Percentiles rank a stretch among this genome's conserved stretches.
phyloP scores from a whole-genome alignment of 225 moss, liverwort and hornwort species.

The Straminergon stramineum region DNA sequence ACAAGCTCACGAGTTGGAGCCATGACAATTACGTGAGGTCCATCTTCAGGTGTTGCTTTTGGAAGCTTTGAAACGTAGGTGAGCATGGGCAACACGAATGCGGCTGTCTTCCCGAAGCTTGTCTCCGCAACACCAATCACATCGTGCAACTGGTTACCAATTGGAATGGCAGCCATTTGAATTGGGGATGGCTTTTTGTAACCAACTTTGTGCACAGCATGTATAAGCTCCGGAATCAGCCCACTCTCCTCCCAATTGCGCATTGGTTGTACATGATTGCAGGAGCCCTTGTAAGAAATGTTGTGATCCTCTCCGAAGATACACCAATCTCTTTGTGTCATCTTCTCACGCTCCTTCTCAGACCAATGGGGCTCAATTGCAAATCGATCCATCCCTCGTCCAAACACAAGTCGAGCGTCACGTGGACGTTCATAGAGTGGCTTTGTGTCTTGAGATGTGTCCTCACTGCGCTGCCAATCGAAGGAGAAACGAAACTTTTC shows the following conservation, averaged over 20 bases:
- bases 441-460: neutral
- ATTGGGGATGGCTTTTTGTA: slow-evolving; percentile 64
- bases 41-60: neutral
- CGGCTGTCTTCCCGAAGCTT: slow-evolving; percentile 61
- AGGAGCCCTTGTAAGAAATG: slow-evolving; percentile 65
- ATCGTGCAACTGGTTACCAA: slow-evolving; percentile 59
- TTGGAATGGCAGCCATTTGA: slow-evolving; percentile 77
- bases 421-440: neutral
- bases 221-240: slow-evolving; percentile 47
- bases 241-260: slow-evolving; percentile 65
- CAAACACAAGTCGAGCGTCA: neutral
- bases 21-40: neutral
- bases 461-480: slow-evolving; percentile 55
- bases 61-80: slow-evolving; percentile 55
- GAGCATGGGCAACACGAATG: slow-evolving; percentile 70
- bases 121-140: slow-evolving; percentile 69
- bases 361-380: slow-evolving; percentile 62
- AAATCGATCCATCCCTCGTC: neutral
- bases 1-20: neutral
- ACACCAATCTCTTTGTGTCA: slow-evolving; percentile 73
- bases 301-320: slow-evolving; percentile 66
- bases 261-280: slow-evolving; percentile 51
- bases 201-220: slow-evolving; percentile 47
- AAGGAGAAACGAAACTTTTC: slow-evolving; percentile 66
- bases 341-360: slow-evolving; percentile 58